Conservation (phyloP, 108 stramenopile species). For the Heterococcus sp. region DNA sequence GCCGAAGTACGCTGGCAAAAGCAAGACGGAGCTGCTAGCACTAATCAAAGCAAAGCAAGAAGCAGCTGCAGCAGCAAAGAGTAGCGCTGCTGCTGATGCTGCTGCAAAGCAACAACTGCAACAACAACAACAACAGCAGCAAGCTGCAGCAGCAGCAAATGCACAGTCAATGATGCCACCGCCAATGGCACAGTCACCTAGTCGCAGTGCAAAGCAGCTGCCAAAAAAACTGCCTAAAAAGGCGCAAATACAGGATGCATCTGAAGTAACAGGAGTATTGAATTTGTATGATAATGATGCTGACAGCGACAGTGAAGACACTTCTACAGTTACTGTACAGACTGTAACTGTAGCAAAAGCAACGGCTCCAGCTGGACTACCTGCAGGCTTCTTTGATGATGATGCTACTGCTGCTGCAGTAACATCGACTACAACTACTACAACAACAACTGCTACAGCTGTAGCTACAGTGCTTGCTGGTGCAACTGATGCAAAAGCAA, state of each 20-base stretch:
- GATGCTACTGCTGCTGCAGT: neutral
- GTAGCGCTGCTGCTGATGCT: too few relatives aligned
- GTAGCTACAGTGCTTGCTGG: neutral
- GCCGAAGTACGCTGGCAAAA: neutral
- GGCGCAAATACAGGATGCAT: neutral
- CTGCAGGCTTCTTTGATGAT: constrained; percentile 27
- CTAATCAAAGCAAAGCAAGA: neutral
- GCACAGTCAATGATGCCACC: neutral
- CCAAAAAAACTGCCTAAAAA: neutral
- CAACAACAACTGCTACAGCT: neutral
- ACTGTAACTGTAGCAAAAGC: neutral
- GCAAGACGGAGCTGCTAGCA: neutral
- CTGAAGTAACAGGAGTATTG: neutral
- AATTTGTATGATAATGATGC: neutral
- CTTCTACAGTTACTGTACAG: neutral
- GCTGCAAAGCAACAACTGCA: neutral
- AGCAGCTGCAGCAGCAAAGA: neutral
- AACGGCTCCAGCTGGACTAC: constrained; percentile 8
- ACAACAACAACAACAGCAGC: neutral
- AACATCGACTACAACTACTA: neutral
- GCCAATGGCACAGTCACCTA: neutral
- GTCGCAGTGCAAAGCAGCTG: too few relatives aligned
- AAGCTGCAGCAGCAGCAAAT: neutral
- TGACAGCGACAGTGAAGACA: neutral
- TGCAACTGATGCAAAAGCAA: too few relatives aligned